Percentiles rank a stretch among this genome's conserved stretches.
Evolutionary conservation across 2,329 filamentous ascomycete species (phyloP).

Genomic region (Cercospora zeina): DNA sequence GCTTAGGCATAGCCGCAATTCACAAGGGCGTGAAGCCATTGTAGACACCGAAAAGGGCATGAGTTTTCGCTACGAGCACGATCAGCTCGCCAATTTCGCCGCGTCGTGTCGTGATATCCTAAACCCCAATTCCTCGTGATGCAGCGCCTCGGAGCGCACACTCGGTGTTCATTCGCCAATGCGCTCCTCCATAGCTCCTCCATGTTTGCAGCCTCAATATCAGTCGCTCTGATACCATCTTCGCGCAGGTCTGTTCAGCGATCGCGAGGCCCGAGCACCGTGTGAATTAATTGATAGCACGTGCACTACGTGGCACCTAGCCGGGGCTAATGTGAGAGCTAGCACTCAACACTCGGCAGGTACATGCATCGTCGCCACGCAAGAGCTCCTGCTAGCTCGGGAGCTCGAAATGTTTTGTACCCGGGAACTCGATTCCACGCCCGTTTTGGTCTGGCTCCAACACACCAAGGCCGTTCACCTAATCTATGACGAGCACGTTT

Average conservation of each 20-base stretch:
- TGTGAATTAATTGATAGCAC: no score
- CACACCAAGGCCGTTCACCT: conserved; percentile 11
- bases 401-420: conserved; percentile 7
- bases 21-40: conserved; percentile 90
- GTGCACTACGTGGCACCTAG: not conserved
- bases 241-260: no score
- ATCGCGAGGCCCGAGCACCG: no score
- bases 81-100: not conserved
- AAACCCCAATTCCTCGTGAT: no score
- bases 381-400: conserved; percentile 5
- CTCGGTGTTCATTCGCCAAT: no score
- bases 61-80: not conserved
- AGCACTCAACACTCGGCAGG: conserved; percentile 1
- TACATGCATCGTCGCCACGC: not conserved
- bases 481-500: conserved; percentile 28
- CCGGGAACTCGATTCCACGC: conserved; percentile 8
- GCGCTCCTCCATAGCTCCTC: no score
- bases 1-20: conserved; percentile 88
- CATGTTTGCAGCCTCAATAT: no score
- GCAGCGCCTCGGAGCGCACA: no score
- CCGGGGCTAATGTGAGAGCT: not conserved
- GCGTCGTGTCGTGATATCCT: not conserved
- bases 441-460: not conserved
- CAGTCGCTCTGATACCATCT: no score
- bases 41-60: conserved; percentile 9